Base-by-base conservation (phyloP, 805 yeast species). In the Saccharomycopsis sp. region DNA sequence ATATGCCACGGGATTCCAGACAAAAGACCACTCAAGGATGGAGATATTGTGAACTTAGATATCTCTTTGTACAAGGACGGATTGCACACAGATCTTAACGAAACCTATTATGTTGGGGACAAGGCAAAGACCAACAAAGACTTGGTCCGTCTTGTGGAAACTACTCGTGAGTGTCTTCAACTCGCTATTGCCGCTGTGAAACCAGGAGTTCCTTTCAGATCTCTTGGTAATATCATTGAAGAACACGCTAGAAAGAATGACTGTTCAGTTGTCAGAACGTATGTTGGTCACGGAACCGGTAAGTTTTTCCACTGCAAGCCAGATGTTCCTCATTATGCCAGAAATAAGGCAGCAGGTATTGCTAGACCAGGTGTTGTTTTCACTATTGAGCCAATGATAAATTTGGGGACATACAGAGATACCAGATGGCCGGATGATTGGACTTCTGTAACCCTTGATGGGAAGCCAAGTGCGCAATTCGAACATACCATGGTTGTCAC, bases 1-100 rank as follows among this genome's bases (percentile, higher is more conserved):
- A 88, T 94, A 61, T 94, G 99, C 71, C 99, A 94, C 72, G 99
- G 99, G 63, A 88, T 94, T 60, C 99, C 99, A 25, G 99, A 94
- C 73, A 80, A 88, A 74, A 81, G 92, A 57, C 85, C 84, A 38
- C 78, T 94, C 63, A 75, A 89, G 70, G 98, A 93, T 64, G 99
- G 99, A 60, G 99, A 94, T 70, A 93, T 94, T 65, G 81, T 94
- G 61, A 94, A 94, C 69, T 75, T 94, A 63, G 99, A 94, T 70
- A 89, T 94, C 54, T 81, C 97, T 2, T 72, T 94, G 56, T 94
- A 81, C 74, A 82, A 87, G 72, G 81, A 87, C 64, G 99, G 99
- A 1, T 83, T 84, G 74, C 98, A 94, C 74, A 86, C 97, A 7
- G 99, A 94, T 72, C 77, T 94, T 70, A 94, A 94, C 72, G 98